Percentiles rank a stretch among this genome's conserved stretches.
Conservation (phyloP, 768 basidiomycete species). For the Pleurotus tuber-regium region DNA sequence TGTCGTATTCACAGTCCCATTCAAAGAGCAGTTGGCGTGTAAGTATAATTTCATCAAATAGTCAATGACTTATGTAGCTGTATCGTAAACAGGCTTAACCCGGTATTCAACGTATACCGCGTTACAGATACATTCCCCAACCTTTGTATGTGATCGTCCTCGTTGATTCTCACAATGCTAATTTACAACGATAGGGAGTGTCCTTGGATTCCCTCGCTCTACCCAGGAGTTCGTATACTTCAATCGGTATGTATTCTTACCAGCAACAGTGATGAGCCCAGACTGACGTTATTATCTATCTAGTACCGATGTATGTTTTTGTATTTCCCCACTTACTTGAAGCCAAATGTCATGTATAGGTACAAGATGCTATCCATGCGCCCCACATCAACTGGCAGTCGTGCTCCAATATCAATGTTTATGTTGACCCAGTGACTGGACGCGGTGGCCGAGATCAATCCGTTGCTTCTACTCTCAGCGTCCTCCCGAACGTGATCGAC, state of each 20-base stretch:
- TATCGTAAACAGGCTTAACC: slow-evolving; percentile 48
- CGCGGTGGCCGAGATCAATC: slow-evolving; percentile 45
- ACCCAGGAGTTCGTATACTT: slow-evolving; percentile 57
- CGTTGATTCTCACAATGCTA: background rate
- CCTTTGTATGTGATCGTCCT: slow-evolving; percentile 30
- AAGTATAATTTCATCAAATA: slow-evolving; percentile 18
- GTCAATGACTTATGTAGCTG: background rate
- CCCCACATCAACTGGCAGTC: slow-evolving; percentile 58
- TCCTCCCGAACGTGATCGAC: slow-evolving; percentile 69
- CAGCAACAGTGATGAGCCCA: no score
- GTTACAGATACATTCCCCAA: slow-evolving; percentile 54
- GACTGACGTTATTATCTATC: slow-evolving; percentile 4
- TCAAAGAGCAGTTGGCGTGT: slow-evolving; percentile 47
- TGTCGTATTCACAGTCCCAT: slow-evolving; percentile 50
- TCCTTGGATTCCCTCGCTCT: slow-evolving; percentile 67
- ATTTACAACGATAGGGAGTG: slow-evolving; percentile 39
- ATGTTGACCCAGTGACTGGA: slow-evolving; percentile 40
- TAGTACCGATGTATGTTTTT: slow-evolving; percentile 34
- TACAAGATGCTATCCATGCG: slow-evolving; percentile 59
- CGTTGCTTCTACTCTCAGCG: slow-evolving; percentile 57
- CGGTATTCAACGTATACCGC: slow-evolving; percentile 54
- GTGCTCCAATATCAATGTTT: slow-evolving; percentile 53
- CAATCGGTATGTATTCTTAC: slow-evolving; percentile 34
- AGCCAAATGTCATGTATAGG: slow-evolving; percentile 17
- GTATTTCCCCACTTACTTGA: background rate